phyloP scores from a whole-genome alignment of 768 basidiomycete genomes.

The Cubamyces sp. region DNA sequence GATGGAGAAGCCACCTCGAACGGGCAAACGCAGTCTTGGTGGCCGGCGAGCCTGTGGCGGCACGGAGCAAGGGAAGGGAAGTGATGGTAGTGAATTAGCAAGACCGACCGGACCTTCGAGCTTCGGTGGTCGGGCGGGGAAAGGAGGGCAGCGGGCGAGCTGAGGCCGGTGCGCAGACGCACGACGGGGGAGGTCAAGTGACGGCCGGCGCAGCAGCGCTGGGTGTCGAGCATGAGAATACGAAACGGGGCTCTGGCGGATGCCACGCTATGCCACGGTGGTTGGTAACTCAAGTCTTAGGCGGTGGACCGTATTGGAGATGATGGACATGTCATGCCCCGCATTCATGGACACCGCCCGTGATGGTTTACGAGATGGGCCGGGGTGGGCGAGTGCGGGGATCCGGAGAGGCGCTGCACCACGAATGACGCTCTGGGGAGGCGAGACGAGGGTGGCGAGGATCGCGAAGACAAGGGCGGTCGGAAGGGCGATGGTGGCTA shows the following conservation, averaged over 20 bases:
- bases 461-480: neutral
- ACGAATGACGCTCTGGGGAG: constrained; percentile 7
- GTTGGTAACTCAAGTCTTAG: no score
- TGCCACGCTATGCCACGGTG: constrained; percentile 12
- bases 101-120: constrained; percentile 7
- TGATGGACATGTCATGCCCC: constrained; percentile 10
- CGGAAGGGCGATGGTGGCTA: neutral
- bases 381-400: constrained; percentile 19
- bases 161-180: constrained; percentile 1
- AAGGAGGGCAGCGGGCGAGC: constrained; percentile 1
- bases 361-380: constrained; percentile 15
- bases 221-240: constrained; percentile 22
- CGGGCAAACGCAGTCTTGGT: constrained; percentile 9
- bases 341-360: constrained; percentile 9
- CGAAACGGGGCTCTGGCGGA: constrained; percentile 20
- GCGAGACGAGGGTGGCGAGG: constrained; percentile 1
- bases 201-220: constrained; percentile 17
- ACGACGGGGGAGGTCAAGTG: constrained; percentile 19
- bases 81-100: no score
- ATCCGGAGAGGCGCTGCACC: constrained; percentile 8
- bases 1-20: constrained; percentile 1
- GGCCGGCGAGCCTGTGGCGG: neutral
- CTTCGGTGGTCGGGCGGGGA: constrained; percentile 3
- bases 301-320: neutral
- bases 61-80: constrained; percentile 1